Percentiles rank a stretch among this genome's conserved stretches.
Evolutionary conservation across 257 asterid species (phyloP).

Genomic region (Salvia miltiorrhiza): DNA sequence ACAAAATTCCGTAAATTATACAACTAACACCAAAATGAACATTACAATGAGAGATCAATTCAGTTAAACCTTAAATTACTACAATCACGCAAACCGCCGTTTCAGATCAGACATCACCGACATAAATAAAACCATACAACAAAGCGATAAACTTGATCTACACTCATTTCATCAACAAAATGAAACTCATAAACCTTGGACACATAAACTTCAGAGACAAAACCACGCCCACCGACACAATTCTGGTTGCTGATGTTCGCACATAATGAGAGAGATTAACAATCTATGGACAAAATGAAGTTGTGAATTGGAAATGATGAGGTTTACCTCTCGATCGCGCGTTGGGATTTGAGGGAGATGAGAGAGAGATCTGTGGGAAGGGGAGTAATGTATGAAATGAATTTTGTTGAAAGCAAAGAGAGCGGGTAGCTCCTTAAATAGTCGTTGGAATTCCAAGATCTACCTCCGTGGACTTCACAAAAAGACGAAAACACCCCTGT

Average conservation of each 20-base stretch:
- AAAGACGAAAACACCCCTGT: constrained; percentile 21
- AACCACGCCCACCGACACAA: constrained; percentile 24
- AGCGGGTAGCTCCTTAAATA: constrained; percentile 42
- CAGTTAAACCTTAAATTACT: constrained; percentile 14
- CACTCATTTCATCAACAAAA: background rate
- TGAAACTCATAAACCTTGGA: too few relatives aligned
- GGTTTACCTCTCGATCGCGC: constrained; percentile 30
- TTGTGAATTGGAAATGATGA: background rate
- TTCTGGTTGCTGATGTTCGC: background rate
- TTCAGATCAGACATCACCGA: constrained; percentile 23
- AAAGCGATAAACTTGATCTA: background rate
- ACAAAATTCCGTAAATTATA: background rate
- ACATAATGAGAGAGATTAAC: background rate
- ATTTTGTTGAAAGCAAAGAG: constrained; percentile 20
- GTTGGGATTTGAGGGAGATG: background rate
- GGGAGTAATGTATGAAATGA: too few relatives aligned
- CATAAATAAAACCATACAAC: constrained; percentile 1
- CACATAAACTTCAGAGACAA: background rate
- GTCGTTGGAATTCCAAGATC: constrained; percentile 48
- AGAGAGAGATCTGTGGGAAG: constrained; percentile 15
- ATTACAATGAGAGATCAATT: constrained; percentile 28
- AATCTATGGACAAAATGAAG: background rate
- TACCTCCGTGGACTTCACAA: constrained; percentile 14
- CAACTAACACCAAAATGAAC: constrained; percentile 6
- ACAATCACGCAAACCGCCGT: background rate